Conservation (phyloP, 78 protist genomes). For the slime mould (Dictyostelium discoideum) region dicty_2.7 NC_007089.4:1741001-1741500, state of each 20-base stretch:
- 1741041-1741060: too few relatives aligned
- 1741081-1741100: neutral
- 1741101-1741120: neutral
- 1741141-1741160: neutral
- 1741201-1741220: constrained; percentile 10
- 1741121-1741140: too few relatives aligned
- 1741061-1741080: constrained; percentile 19
- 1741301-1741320: constrained; percentile 94
- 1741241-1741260: neutral
- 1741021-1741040: too few relatives aligned
- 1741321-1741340: constrained; percentile 91
- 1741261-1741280: neutral
- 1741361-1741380: constrained; percentile 62
- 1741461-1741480: too few relatives aligned
- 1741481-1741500: constrained; percentile 87
- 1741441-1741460: too few relatives aligned
- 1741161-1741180: neutral
- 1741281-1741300: constrained; percentile 25
- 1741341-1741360: constrained; percentile 83
- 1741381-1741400: too few relatives aligned
- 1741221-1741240: neutral
- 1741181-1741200: constrained; percentile 8
- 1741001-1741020: too few relatives aligned
- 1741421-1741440: too few relatives aligned
- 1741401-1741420: too few relatives aligned